Base-by-base conservation (phyloP, 768 basidiomycete species). In the Xanthoconium purpureum region DNA sequence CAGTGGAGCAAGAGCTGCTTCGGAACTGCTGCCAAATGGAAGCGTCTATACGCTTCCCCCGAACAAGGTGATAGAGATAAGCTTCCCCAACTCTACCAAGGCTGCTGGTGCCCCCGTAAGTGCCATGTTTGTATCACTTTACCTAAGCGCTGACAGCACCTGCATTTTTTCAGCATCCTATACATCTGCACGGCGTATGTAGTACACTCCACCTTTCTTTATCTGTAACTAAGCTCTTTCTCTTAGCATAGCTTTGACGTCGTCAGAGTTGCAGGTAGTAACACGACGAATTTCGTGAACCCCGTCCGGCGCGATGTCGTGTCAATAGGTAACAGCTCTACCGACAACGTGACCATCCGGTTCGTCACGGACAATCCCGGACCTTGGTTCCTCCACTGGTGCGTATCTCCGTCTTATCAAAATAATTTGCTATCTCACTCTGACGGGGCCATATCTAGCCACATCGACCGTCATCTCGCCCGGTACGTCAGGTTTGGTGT, bases 281-380 rank as follows among this genome's bases (percentile, higher is more conserved):
- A 46, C 7, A 15, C 12, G 10, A 47, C 62, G 42, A 77, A 77
- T 63, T 76, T 68, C 24, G 58, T 64, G 1, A 72, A 75, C 42
- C 76, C 76, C 2, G 63, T 73, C 30, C 58, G 62, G 45, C 67
- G 75, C 8, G 75, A 77, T 24, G 66, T 66, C 5, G 67, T 71
- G 18, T 63, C 62, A 15, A 52, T 65, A 1, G 69, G 69, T 29
- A 48, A n/a, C 3, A 45, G 35, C 3, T 54, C 79, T 66, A 62
- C 50, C 2, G 68, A 80, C 71, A 70, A 78, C 63, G 80, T 82
- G 29, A 79, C 79, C 6, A 74, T 89, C 48, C 78, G 84, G 49
- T 87, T 84, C 68, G 66, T 71, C 20, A 85, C 84, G 0, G 80
- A 88, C 58, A 88, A 88, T 65, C 76, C 85, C 2, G 87, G 86